Evolutionary conservation across 2,329 filamentous ascomycete genomes (phyloP), one percentile per base, ranked within the genome.

Genomic region (Calonectria ilicicola): DNA sequence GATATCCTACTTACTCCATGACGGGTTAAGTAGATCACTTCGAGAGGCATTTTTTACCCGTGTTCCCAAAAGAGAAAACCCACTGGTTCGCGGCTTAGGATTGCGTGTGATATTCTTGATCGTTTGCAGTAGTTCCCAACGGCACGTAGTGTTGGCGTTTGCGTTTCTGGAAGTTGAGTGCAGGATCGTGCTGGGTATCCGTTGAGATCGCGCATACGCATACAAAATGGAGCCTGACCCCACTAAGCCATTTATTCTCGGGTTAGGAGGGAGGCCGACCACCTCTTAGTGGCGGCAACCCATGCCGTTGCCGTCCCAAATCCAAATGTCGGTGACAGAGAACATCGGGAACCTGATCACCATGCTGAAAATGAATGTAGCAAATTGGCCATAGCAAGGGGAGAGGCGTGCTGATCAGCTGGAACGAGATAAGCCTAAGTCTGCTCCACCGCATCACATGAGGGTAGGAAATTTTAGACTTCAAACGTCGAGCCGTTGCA

Each of bases 21-120:
- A 27, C 94, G 91, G 75, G 90, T 91, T 71, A 95, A 86, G 81
- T 95, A 95, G 75, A 95, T 94, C 76, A 89, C 90, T 81, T 94
- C 89, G 64, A 95, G 86, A 72, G 91, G 87, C 91, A 93, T 94
- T 38, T 70, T 35, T 21, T 5, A 9, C 21, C 38, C 6, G 51
- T 26, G 26, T 65, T 19, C 23, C 27, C 23, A 42, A 32, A n/a
- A n/a, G n/a, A n/a, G n/a, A n/a, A n/a, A 14, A 23, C n/a, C 27
- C n/a, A 38, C 58, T 15, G 8, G 26, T 29, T 42, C 10, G 29
- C 27, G 29, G 44, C n/a, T 17, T n/a, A 23, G 23, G 8, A 26
- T 10, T 49, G 21, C 38, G n/a, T 17, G 42, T 47, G 19, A 38
- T 35, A 15, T n/a, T n/a, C n/a, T n/a, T 38, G n/a, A 3, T 35